Percentiles rank a stretch among this genome's conserved stretches.
Evolutionary conservation across 768 basidiomycete species (phyloP).

Genomic region (Gymnopilus dilepis): DNA sequence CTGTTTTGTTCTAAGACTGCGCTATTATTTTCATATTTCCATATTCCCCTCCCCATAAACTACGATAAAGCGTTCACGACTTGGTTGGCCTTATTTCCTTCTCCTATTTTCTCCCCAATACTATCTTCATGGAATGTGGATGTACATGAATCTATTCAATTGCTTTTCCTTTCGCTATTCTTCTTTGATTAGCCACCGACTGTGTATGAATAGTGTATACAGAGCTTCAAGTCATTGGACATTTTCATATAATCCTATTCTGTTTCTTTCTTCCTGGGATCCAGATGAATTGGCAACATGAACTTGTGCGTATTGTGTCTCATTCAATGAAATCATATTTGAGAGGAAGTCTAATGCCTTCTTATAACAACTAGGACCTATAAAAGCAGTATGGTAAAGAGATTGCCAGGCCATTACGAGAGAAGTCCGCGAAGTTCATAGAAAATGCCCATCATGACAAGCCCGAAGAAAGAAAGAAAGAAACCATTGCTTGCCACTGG

Average conservation of each 20-base stretch:
- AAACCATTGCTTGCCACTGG: conserved; percentile 15
- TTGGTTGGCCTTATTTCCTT: conserved; percentile 2
- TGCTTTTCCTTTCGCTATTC: background rate
- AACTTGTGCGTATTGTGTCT: background rate
- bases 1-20: background rate
- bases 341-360: conserved; percentile 19
- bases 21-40: conserved; percentile 10
- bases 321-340: conserved; percentile 21
- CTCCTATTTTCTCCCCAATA: conserved; percentile 1
- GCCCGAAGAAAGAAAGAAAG: conserved; percentile 14
- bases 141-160: conserved; percentile 21
- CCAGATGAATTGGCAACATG: too few relatives aligned
- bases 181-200: conserved; percentile 5
- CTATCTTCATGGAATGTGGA: conserved; percentile 15
- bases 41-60: background rate
- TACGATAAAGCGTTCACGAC: background rate
- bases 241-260: background rate
- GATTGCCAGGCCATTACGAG: conserved; percentile 16
- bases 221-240: conserved; percentile 4
- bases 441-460: conserved; percentile 16
- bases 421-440: conserved; percentile 17
- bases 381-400: conserved; percentile 19
- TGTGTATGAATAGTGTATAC: conserved; percentile 3
- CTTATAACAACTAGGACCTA: conserved; percentile 24
- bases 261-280: background rate